Conservation (phyloP, 495 filamentous ascomycete genomes). For the Cairneyella variabilis region DNA sequence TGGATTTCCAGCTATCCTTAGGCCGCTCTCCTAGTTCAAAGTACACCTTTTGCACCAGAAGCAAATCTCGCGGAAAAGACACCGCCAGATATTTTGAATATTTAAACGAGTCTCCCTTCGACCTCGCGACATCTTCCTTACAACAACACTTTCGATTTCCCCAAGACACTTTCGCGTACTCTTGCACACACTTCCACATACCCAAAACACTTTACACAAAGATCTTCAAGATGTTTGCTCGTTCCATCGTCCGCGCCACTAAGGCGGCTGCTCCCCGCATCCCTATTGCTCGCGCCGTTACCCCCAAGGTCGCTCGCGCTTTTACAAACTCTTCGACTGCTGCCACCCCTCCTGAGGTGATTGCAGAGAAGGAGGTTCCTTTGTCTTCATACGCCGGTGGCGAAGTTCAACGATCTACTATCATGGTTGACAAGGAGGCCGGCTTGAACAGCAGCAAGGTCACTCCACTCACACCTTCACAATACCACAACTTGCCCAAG, state of each 20-base stretch:
- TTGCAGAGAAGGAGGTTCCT: slow-evolving; percentile 21
- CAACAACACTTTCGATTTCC: neutral
- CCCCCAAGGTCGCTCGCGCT: slow-evolving; percentile 14
- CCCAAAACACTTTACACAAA: neutral
- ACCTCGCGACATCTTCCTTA: too few relatives aligned
- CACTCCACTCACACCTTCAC: slow-evolving; percentile 37
- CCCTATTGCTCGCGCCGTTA: neutral
- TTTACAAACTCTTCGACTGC: slow-evolving; percentile 7
- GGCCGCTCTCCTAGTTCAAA: too few relatives aligned
- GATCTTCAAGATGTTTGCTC: slow-evolving; percentile 16
- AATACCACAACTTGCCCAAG: slow-evolving; percentile 46
- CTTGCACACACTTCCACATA: slow-evolving; percentile 1
- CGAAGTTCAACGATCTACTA: slow-evolving; percentile 12
- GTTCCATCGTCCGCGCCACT: slow-evolving; percentile 13
- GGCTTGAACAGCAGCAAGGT: slow-evolving; percentile 25
- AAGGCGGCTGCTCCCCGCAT: neutral
- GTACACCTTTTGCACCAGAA: too few relatives aligned
- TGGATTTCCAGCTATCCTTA: too few relatives aligned
- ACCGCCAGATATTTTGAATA: too few relatives aligned
- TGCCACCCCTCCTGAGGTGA: slow-evolving; percentile 12
- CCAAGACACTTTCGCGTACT: neutral
- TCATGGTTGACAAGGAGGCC: slow-evolving; percentile 12
- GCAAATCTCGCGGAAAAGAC: too few relatives aligned
- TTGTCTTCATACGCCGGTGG: slow-evolving; percentile 16
- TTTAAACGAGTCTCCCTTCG: too few relatives aligned